Percentiles rank a stretch among this genome's conserved stretches.
Conservation (phyloP, 768 basidiomycete genomes). For the Boletus vinaceobasis region DNA sequence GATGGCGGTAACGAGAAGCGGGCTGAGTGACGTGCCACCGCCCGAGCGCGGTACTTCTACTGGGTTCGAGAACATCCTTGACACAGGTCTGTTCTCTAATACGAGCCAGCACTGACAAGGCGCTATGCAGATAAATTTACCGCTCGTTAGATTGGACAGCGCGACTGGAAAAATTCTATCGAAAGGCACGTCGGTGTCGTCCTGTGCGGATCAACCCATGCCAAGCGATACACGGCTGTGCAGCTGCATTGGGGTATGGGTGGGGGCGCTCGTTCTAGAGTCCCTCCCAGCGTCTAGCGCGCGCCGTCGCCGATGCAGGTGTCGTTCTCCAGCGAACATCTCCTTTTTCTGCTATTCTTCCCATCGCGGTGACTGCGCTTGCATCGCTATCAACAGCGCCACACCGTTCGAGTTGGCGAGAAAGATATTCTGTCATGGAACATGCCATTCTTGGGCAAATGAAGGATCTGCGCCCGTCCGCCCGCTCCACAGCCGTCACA, state of each 20-base stretch:
- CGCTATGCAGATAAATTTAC: background rate
- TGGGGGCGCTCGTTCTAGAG: background rate
- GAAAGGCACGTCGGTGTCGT: background rate
- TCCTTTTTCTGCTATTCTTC: background rate
- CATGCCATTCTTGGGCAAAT: background rate
- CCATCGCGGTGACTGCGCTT: background rate
- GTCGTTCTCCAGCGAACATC: background rate
- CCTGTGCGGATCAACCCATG: background rate
- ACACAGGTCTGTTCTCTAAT: background rate
- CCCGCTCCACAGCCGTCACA: background rate
- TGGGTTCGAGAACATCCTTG: background rate
- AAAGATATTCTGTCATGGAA: background rate
- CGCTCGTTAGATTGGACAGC: background rate
- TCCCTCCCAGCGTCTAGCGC: background rate
- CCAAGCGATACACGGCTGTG: background rate
- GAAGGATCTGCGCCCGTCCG: background rate
- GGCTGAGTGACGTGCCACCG: background rate
- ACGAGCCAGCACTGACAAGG: background rate
- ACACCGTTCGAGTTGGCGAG: too few relatives aligned
- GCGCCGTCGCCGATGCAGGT: background rate
- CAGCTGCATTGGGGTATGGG: background rate
- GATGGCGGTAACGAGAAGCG: background rate
- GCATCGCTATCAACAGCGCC: background rate
- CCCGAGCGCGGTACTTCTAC: background rate
- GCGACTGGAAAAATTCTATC: background rate